Evolutionary conservation across 2,329 filamentous ascomycete species (phyloP).

Genomic region (Monilinia fructicola): DNA sequence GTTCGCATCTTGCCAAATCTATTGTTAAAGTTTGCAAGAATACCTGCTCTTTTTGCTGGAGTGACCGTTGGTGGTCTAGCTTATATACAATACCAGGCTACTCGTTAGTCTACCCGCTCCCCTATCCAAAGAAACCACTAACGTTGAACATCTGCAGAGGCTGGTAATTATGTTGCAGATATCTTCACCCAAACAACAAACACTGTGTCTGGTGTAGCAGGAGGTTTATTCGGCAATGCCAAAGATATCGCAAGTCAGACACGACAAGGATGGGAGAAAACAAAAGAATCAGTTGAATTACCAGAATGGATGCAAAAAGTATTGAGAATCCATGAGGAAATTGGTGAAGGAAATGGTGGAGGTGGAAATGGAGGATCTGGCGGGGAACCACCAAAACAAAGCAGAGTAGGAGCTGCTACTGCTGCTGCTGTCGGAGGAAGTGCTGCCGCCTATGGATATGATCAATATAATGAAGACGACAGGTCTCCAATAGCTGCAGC

Average conservation of each 20-base stretch:
- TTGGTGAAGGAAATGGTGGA: conserved; percentile 47
- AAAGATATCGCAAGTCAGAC: conserved; percentile 78
- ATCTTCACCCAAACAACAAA: conserved; percentile 73
- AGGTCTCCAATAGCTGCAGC: conserved; percentile 65
- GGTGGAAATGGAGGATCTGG: conserved; percentile 51
- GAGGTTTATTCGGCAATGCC: conserved; percentile 67
- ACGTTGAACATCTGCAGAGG: conserved; percentile 50
- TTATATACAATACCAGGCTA: conserved; percentile 95
- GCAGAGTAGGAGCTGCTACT: conserved; percentile 60
- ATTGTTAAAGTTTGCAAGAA: conserved; percentile 81
- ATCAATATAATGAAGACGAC: conserved; percentile 66
- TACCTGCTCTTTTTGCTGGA: conserved; percentile 90
- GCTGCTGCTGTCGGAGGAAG: conserved; percentile 69
- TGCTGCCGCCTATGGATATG: conserved; percentile 76
- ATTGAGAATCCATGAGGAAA: conserved; percentile 60
- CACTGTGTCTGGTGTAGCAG: conserved; percentile 66
- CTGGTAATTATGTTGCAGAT: conserved; percentile 75
- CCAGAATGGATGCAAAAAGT: conserved; percentile 80
- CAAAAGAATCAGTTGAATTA: conserved; percentile 71
- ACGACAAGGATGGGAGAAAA: conserved; percentile 76
- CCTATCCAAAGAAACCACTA: not conserved
- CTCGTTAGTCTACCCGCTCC: conserved; percentile 55
- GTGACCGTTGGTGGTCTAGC: conserved; percentile 82
- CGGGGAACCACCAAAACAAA: conserved; percentile 55
- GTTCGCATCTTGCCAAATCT: conserved; percentile 75